phyloP scores from a whole-genome alignment of 225 moss, liverwort and hornwort genomes.

The Anthoceros angustus region DNA sequence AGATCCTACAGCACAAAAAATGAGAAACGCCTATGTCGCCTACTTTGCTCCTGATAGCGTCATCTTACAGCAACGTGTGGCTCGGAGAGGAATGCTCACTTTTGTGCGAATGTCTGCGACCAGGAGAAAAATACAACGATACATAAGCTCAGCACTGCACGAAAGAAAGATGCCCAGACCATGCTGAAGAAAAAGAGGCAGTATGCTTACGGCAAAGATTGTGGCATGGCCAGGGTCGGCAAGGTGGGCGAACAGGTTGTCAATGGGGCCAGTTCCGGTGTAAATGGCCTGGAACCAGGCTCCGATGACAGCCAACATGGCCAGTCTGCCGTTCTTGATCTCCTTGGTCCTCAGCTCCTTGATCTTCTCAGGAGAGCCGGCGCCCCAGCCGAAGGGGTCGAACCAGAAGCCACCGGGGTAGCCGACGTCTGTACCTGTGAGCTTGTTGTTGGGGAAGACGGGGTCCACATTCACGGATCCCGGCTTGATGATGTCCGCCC shows the following conservation, averaged over 20 bases:
- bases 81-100: too few species aligned
- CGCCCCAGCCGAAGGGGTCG: constrained; percentile 57
- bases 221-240: constrained; percentile 71
- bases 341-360: constrained; percentile 94
- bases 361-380: constrained; percentile 28
- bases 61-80: too few species aligned
- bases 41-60: too few species aligned
- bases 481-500: constrained; percentile 79
- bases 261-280: constrained; percentile 70
- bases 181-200: constrained; percentile 6
- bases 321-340: constrained; percentile 85
- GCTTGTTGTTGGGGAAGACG: constrained; percentile 69
- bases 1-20: too few species aligned
- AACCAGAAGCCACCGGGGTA: constrained; percentile 95
- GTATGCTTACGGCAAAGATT: constrained; percentile 33
- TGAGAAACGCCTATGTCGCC: too few species aligned
- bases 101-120: too few species aligned
- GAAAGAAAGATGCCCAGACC: too few species aligned
- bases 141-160: too few species aligned
- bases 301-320: constrained; percentile 74
- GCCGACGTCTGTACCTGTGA: constrained; percentile 76
- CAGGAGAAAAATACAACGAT: too few species aligned
- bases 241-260: constrained; percentile 75
- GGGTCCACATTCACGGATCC: constrained; percentile 78
- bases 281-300: constrained; percentile 63